A percentile compares a stretch with the other conserved stretches of the same genome.
These are phyloP conservation scores for Chrysopogon serrulatus DNA, from an alignment of 176 grass and related monocot genomes.

Conservation along the genomic window DNA sequence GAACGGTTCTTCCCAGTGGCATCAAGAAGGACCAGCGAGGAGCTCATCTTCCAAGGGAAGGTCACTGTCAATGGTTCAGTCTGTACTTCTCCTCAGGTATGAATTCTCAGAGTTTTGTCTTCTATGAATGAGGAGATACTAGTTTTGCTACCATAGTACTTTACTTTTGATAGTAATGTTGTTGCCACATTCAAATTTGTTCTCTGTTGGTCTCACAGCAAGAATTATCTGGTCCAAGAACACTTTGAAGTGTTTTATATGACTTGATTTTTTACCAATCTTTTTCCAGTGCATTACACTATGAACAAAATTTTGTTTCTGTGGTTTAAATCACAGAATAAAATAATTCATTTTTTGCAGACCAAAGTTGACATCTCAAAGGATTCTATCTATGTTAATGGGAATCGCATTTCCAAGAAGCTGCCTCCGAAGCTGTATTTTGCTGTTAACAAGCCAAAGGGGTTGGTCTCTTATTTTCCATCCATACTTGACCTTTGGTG, in stretches of 20 bases:
- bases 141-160: not conserved
- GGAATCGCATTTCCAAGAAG: slow-evolving; percentile 82
- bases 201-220: not conserved
- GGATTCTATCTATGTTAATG: slow-evolving; percentile 96
- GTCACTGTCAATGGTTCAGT: slow-evolving; percentile 90
- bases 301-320: not conserved
- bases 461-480: slow-evolving; percentile 44
- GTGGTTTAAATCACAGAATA: not conserved
- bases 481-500: not conserved
- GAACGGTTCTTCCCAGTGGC: slow-evolving; percentile 53
- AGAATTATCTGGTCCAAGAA: not conserved
- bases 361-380: slow-evolving; percentile 72
- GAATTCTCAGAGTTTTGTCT: not conserved
- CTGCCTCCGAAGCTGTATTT: slow-evolving; percentile 85
- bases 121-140: not conserved
- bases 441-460: slow-evolving; percentile 95
- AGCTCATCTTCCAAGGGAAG: slow-evolving; percentile 96
- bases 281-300: not conserved
- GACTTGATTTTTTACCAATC: not conserved
- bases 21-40: slow-evolving; percentile 82
- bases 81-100: slow-evolving; percentile 89
- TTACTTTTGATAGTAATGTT: not conserved
- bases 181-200: not conserved
- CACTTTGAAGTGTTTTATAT: not conserved
- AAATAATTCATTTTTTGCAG: slow-evolving; percentile 39